Evolutionary conservation across 139 green algal genomes (phyloP), one percentile per base, ranked within the genome.

Genomic region (Edaphochlamys debaryana): DNA sequence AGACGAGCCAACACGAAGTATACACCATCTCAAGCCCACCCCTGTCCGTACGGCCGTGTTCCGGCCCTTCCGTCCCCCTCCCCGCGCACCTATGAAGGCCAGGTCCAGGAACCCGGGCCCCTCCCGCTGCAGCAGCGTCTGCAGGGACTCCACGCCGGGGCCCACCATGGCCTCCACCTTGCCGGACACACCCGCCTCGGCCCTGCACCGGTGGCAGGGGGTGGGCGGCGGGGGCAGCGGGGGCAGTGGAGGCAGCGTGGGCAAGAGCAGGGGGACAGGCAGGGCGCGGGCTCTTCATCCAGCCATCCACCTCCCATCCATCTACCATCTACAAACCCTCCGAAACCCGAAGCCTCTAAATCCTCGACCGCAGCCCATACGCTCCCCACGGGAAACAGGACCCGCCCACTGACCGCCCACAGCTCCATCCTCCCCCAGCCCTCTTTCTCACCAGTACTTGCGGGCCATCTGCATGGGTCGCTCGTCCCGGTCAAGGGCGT

Each of bases 401-500:
- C 7, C 17, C 27, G n/a, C 11, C 17, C 27, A 34, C 11, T 17
- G 1, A 63, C 64, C 1, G 4, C 2, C 40, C 66, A 11, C 25
- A 94, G 85, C 80, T 9, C 25, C 50, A 93, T 95, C 67, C 36
- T 34, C 72, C 11, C 19, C 6, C 68, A 34, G 38, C 34, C 67
- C 60, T 11, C 25, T 93, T 38, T 79, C 37, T 37, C 90, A 38
- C 89, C 92, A 98, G 84, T 91, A 96, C 54, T 82, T 66, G 29
- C 70, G 70, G 0, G 96, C 96, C 11, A 98, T 72, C 5, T 80
- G 82, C 90, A 98, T 86, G 3, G 91, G 77, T 0, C 76, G 45
- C 23, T 86, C 82, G 82, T 98, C 95, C 3, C 69, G 91, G 58
- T 99, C 96, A 32, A 94, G 92, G 0, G 95, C 95, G 6, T 97